Evolutionary conservation across 495 filamentous ascomycete genomes (phyloP).

Genomic region (Chaetomium cochliodes): DNA sequence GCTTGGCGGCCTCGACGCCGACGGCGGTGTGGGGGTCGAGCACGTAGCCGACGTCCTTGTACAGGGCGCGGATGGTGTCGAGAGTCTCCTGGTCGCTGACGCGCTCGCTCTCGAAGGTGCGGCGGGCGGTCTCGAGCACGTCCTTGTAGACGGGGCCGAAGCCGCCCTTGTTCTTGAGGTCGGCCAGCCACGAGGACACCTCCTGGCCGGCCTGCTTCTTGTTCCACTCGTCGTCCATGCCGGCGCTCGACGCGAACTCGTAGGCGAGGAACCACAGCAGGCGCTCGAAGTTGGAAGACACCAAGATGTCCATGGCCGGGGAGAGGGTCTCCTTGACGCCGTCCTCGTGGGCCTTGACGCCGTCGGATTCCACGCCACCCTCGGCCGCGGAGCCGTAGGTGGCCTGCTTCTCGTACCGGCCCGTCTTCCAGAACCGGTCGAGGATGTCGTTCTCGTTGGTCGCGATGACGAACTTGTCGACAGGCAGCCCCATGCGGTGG

Average conservation of each 20-base stretch:
- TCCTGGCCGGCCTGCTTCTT: conserved; percentile 62
- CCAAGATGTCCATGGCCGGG: conserved; percentile 96
- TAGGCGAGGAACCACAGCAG: conserved; percentile 90
- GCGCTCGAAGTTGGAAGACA: conserved; percentile 93
- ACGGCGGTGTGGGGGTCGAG: conserved; percentile 92
- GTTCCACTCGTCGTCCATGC: conserved; percentile 59
- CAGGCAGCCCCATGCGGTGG: conserved; percentile 82
- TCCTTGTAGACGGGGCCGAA: conserved; percentile 67
- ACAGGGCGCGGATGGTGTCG: conserved; percentile 66
- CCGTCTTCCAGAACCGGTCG: conserved; percentile 79
- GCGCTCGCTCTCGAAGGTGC: conserved; percentile 76
- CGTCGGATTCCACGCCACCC: conserved; percentile 59
- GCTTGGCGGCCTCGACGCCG: conserved; percentile 68
- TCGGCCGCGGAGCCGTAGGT: conserved; percentile 53
- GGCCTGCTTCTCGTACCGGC: conserved; percentile 74
- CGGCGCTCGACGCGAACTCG: conserved; percentile 52
- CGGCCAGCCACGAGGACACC: conserved; percentile 67
- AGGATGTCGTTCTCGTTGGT: conserved; percentile 94
- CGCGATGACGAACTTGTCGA: conserved; percentile 78
- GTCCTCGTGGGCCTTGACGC: conserved; percentile 62
- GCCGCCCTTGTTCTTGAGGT: conserved; percentile 75
- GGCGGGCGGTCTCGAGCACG: conserved; percentile 62
- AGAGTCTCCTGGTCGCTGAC: conserved; percentile 78
- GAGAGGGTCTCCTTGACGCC: conserved; percentile 83
- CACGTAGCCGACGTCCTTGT: conserved; percentile 66